These are phyloP conservation scores for Tetratostichococcus sp. DNA, from an alignment of 139 green algal genomes.

Conservation along the genomic window DNA sequence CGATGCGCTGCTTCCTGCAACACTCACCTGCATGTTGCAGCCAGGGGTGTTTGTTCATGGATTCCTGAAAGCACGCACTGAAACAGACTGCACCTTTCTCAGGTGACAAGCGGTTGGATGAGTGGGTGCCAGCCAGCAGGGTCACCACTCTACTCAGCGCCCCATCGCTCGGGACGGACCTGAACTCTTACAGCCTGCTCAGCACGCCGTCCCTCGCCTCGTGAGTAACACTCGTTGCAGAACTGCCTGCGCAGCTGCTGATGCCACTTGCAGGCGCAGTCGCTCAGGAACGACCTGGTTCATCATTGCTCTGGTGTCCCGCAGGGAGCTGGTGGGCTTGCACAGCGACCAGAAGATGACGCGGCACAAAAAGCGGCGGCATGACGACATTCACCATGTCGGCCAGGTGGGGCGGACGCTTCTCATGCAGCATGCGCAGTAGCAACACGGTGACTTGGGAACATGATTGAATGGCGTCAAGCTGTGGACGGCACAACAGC, in stretches of 20 bases:
- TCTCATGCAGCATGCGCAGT: too few relatives aligned
- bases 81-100: too few relatives aligned
- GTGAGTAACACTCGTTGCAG: not conserved
- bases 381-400: conserved; percentile 73
- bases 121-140: conserved; percentile 61
- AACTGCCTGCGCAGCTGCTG: not conserved
- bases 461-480: too few relatives aligned
- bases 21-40: too few relatives aligned
- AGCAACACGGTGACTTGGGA: too few relatives aligned
- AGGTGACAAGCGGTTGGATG: conserved; percentile 83
- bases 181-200: not conserved
- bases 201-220: not conserved
- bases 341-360: conserved; percentile 73
- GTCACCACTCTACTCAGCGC: not conserved
- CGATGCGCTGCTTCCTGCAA: too few relatives aligned
- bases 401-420: conserved; percentile 21
- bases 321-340: not conserved
- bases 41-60: too few relatives aligned
- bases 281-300: too few relatives aligned
- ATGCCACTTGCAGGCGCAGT: conserved; percentile 1
- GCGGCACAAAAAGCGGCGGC: conserved; percentile 69
- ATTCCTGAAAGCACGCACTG: too few relatives aligned
- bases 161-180: not conserved
- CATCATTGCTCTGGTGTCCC: not conserved
- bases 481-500: too few relatives aligned